A percentile compares a stretch with the other conserved stretches of the same genome.
Conservation (phyloP, 108 stramenopile genomes). For the Poteriospumella lacustris region DNA sequence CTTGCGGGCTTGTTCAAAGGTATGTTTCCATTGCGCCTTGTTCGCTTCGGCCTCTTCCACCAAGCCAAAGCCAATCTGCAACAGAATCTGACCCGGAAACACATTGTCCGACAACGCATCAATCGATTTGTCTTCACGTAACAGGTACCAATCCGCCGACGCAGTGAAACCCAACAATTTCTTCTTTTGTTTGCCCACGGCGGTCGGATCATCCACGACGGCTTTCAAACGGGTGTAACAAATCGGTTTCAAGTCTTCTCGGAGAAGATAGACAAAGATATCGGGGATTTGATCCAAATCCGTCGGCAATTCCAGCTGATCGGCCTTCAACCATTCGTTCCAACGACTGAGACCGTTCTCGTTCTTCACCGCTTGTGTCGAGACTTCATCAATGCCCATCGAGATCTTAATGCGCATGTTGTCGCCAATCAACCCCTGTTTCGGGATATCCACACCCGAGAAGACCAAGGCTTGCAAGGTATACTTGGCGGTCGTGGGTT, state of each 20-base stretch:
- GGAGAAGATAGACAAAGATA: conserved; percentile 44
- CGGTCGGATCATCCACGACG: neutral
- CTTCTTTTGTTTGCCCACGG: conserved; percentile 27
- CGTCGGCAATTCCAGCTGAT: conserved; percentile 30
- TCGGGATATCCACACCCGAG: conserved; percentile 40
- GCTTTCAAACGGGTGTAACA: neutral
- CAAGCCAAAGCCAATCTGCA: conserved; percentile 47
- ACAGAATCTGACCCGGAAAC: conserved; percentile 52
- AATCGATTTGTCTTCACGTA: conserved; percentile 49
- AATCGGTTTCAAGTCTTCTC: conserved; percentile 28
- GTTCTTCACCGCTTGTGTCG: conserved; percentile 26
- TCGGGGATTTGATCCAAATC: conserved; percentile 50
- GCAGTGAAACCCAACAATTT: conserved; percentile 26
- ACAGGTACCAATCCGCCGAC: conserved; percentile 39
- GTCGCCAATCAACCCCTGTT: neutral
- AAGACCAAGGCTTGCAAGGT: conserved; percentile 36
- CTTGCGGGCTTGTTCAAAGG: neutral
- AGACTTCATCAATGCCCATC: conserved; percentile 37
- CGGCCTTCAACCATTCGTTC: conserved; percentile 18
- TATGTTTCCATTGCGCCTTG: conserved; percentile 29
- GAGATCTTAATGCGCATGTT: conserved; percentile 36
- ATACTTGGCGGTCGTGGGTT: conserved; percentile 28
- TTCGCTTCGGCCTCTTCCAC: conserved; percentile 26
- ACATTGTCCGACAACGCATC: conserved; percentile 35
- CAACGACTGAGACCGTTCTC: conserved; percentile 2